A percentile compares a stretch with the other conserved stretches of the same genome.
These are phyloP conservation scores for Dacryopinax spathularia DNA, from an alignment of 768 basidiomycete genomes.

Conservation along the genomic window DNA sequence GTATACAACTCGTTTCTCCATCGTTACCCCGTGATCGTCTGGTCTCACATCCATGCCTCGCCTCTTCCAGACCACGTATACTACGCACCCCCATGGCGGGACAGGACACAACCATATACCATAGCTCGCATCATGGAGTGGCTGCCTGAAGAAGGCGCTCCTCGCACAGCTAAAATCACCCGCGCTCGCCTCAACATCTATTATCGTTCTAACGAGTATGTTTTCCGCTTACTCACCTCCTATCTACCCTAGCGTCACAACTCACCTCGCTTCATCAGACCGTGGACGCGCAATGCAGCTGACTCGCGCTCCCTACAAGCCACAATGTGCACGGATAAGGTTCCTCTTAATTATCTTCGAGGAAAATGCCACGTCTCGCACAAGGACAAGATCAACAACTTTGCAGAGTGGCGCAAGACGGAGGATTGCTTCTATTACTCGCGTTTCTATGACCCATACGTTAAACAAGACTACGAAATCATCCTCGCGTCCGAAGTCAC, in stretches of 20 bases:
- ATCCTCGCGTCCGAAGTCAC: slow-evolving; percentile 72
- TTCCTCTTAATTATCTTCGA: slow-evolving; percentile 86
- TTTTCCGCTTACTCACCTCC: slow-evolving; percentile 11
- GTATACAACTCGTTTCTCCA: neutral
- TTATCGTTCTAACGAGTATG: slow-evolving; percentile 74
- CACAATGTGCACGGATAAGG: slow-evolving; percentile 91
- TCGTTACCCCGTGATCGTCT: neutral
- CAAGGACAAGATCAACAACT: slow-evolving; percentile 86
- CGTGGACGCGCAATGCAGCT: slow-evolving; percentile 76
- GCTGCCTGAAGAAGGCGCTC: slow-evolving; percentile 59
- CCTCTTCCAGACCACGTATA: slow-evolving; percentile 78
- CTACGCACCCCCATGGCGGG: slow-evolving; percentile 88
- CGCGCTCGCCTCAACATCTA: slow-evolving; percentile 90
- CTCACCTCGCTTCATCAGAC: slow-evolving; percentile 22
- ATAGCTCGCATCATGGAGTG: slow-evolving; percentile 97
- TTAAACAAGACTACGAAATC: slow-evolving; percentile 96
- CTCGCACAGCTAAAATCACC: slow-evolving; percentile 50
- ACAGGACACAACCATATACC: slow-evolving; percentile 80
- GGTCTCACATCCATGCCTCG: neutral
- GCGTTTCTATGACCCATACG: slow-evolving; percentile 90
- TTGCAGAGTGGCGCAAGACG: slow-evolving; percentile 84
- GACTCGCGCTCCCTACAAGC: slow-evolving; percentile 88
- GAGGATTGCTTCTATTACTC: slow-evolving; percentile 95
- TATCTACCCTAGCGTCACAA: neutral
- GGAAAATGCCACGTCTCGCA: slow-evolving; percentile 89